Conservation (phyloP, 805 yeast species). For the Ogataea zsoltii region DNA sequence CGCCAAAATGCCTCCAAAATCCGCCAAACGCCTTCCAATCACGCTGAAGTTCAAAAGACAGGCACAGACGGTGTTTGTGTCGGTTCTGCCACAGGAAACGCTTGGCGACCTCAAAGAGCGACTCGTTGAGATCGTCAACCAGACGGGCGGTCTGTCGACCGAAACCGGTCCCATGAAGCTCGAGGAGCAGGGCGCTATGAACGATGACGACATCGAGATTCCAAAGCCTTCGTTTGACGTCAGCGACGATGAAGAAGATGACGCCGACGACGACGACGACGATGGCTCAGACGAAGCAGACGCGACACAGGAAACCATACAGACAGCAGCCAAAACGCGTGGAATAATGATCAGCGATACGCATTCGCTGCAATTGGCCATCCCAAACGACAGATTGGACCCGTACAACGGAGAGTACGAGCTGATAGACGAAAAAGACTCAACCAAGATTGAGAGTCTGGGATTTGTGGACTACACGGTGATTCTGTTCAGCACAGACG, state of each 20-base stretch:
- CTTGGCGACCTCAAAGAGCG: constrained; percentile 28
- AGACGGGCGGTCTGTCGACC: constrained; percentile 49
- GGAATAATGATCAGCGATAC: constrained; percentile 22
- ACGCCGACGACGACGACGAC: constrained; percentile 37
- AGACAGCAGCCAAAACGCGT: constrained; percentile 16
- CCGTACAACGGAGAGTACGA: constrained; percentile 19
- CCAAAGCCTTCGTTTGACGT: constrained; percentile 40
- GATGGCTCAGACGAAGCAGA: constrained; percentile 12
- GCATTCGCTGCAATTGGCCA: constrained; percentile 38
- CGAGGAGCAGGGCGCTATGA: constrained; percentile 25
- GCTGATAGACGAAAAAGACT: constrained; percentile 27
- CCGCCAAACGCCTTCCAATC: constrained; percentile 19
- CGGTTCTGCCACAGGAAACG: constrained; percentile 25
- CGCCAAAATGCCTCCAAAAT: constrained; percentile 30
- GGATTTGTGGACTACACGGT: constrained; percentile 42
- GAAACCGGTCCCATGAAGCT: constrained; percentile 30
- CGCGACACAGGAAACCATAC: constrained; percentile 22
- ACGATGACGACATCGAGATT: constrained; percentile 38
- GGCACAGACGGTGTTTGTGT: constrained; percentile 36
- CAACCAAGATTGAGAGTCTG: constrained; percentile 32
- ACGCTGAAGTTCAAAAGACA: constrained; percentile 37
- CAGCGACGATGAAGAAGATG: constrained; percentile 27
- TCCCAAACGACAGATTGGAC: constrained; percentile 39
- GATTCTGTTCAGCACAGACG: constrained; percentile 44
- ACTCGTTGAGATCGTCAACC: constrained; percentile 41